Base-by-base conservation (phyloP, 2,329 filamentous ascomycete species). In the Blastomyces parvus region DNA sequence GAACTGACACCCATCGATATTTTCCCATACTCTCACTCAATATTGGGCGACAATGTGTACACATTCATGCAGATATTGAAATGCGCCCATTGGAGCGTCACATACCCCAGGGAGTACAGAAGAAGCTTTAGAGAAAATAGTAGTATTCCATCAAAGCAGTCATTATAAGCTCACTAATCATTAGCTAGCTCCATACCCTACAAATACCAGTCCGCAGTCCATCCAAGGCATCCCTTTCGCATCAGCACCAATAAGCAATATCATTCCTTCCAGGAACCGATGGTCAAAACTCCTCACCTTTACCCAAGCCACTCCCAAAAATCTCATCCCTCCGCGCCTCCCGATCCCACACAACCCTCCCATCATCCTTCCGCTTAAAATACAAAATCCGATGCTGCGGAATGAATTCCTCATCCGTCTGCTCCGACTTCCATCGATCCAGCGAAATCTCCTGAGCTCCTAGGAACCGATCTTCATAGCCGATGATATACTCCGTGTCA, bases 331-430 rank as follows among this genome's bases (percentile, higher is more conserved):
- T 74, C 66, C 78, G 77, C 70, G 67, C 73, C 57, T 74, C 74
- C 50, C 82, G 74, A 67, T 84, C 80, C 82, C 82, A 84, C 1
- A 84, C 75, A 42, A 78, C 67, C 30, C 77, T 75, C 22, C 72
- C 76, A 58, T 74, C 68, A 6, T 68, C 69, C 40, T 69, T 72
- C 64, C 74, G 74, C 66, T 77, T 80, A 66, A 83, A 80, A 64
- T 82, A 80, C 62, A 81, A 64, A 22, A 84, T 79, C 2, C 82
- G 76, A 71, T 84, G 81, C 66, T 80, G 77, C 2, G 82, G 82
- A 63, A 84, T 83, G 63, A 83, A 84, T 57, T 84, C 82, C 64
- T 84, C 81, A 36, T 84, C 72, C 11, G 82, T 83, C 40, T 78
- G 77, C 58, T 83, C 81, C 22, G 74, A 78, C 67, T 82, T 81